Conservation (phyloP, 1,139 yeast species). For the Blastobotrys aristatus region DNA sequence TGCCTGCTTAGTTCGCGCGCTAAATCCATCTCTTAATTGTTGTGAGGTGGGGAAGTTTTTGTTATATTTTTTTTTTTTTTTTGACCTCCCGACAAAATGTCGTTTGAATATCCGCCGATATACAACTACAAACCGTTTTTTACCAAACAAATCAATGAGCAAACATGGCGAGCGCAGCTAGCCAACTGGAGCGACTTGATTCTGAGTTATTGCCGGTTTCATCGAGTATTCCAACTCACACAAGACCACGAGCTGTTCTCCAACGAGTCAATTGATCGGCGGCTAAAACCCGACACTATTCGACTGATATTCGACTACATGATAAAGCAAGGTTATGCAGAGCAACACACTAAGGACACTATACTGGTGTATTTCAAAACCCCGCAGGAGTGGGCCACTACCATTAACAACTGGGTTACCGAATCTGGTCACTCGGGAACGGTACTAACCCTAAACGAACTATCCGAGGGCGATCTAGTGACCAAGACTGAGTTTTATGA, state of each 20-base stretch:
- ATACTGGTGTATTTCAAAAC: slow-evolving; percentile 64
- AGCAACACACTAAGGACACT: slow-evolving; percentile 41
- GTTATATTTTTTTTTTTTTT: neutral
- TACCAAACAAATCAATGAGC: slow-evolving; percentile 81
- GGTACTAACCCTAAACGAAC: slow-evolving; percentile 77
- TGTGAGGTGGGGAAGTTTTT: slow-evolving; percentile 1
- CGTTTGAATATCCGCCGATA: slow-evolving; percentile 55
- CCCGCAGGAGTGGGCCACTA: slow-evolving; percentile 71
- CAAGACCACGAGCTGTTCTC: slow-evolving; percentile 40
- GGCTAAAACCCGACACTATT: slow-evolving; percentile 52
- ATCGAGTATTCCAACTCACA: slow-evolving; percentile 49
- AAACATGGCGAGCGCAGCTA: slow-evolving; percentile 69
- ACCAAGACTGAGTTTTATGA: slow-evolving; percentile 53
- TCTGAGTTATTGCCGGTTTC: slow-evolving; percentile 54
- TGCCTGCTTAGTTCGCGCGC: slow-evolving; percentile 13
- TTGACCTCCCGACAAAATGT: neutral
- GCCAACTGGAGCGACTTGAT: slow-evolving; percentile 53
- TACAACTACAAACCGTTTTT: slow-evolving; percentile 89
- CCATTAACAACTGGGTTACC: slow-evolving; percentile 58
- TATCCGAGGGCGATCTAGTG: slow-evolving; percentile 59
- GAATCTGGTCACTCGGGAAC: slow-evolving; percentile 72
- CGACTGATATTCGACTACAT: slow-evolving; percentile 54
- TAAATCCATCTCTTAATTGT: neutral
- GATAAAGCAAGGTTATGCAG: slow-evolving; percentile 51
- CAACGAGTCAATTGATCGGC: slow-evolving; percentile 48